These are phyloP conservation scores for Fusarium sp. DNA, from an alignment of 2,329 filamentous ascomycete genomes.

Conservation along the genomic window DNA sequence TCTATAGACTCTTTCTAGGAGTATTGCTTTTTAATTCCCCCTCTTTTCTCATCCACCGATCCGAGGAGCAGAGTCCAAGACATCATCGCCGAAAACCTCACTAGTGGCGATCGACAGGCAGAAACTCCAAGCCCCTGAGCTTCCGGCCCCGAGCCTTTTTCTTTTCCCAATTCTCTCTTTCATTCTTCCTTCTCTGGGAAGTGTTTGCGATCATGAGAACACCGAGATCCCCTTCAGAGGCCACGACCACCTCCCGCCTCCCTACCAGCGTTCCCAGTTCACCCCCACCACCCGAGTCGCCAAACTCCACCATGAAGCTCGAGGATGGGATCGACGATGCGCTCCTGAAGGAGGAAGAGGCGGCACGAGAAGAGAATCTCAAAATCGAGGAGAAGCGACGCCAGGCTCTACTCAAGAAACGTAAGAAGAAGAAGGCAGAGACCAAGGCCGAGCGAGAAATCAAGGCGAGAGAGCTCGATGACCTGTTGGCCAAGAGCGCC, in stretches of 20 bases:
- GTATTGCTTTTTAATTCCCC: not conserved
- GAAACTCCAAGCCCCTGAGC: slow-evolving; percentile 13
- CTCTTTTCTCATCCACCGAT: slow-evolving; percentile 15
- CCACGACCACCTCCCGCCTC: slow-evolving; percentile 40
- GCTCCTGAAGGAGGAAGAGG: slow-evolving; percentile 53
- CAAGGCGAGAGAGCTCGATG: slow-evolving; percentile 70
- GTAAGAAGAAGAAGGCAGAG: slow-evolving; percentile 62
- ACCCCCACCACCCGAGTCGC: slow-evolving; percentile 45
- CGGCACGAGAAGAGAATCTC: slow-evolving; percentile 52
- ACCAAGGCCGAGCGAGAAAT: slow-evolving; percentile 66
- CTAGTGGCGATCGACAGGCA: slow-evolving; percentile 9
- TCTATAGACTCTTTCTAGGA: not conserved
- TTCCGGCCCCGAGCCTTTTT: not conserved
- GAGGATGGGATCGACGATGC: slow-evolving; percentile 43
- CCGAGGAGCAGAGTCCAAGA: slow-evolving; percentile 34
- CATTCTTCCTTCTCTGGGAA: not conserved
- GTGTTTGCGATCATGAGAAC: slow-evolving; percentile 42
- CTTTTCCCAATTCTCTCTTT: not conserved
- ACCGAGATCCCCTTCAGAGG: slow-evolving; percentile 48
- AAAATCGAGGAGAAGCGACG: slow-evolving; percentile 61
- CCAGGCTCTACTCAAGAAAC: slow-evolving; percentile 54
- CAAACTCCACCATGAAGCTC: slow-evolving; percentile 24
- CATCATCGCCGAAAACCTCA: slow-evolving; percentile 36
- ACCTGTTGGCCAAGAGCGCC: slow-evolving; percentile 69
- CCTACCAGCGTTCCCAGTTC: slow-evolving; percentile 55